Base-by-base conservation (phyloP, 1,139 yeast species). In the Nakaseomyces delphensis region DNA sequence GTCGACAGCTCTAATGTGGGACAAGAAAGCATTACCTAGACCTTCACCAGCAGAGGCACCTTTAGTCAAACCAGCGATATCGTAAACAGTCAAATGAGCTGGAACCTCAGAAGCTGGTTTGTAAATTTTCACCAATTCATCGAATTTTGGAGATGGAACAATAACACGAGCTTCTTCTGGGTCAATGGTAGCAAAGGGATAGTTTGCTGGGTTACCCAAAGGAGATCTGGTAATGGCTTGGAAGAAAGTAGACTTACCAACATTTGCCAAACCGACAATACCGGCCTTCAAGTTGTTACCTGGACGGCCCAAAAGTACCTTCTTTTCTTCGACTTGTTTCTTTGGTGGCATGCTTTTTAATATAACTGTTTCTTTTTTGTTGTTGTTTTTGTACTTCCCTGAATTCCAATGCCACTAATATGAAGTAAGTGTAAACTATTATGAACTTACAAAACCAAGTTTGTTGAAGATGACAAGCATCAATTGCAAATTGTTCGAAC, bases 21-120 rank as follows among this genome's bases (percentile, higher is more conserved):
- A 83, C 73, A 91, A 80, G 78, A 91, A 91, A 55, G 95, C 95
- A 67, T 91, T 93, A 65, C 98, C 98, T 55, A 91, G 77, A 63
- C 98, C 98, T 68, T 91, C 98, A 69, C 98, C 98, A 43, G 87
- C 81, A 50, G 87, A 81, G 41, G 98, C 98, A 66, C 98, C 97
- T 67, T 87, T 86, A 53, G 96, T 89, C 64, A 91, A 76, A 67
- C 98, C 98, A 45, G 98, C 98, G 71, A 91, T 91, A 70, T 91
- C 98, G 62, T 86, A 89, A 48, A 91, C 79, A 51, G 96, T 89
- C 72, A 89, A 79, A 64, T 73, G 83, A 18, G 98, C 97, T 45
- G 96, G 97, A 46, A 91, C 93, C 63, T 79, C 83, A 49, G 85
- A 74, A 61, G 81, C 79, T 46, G 95, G 93, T 69, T 83, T 78